Conservation (phyloP, 345 rosid species). For the Citrus reticulata region DNA sequence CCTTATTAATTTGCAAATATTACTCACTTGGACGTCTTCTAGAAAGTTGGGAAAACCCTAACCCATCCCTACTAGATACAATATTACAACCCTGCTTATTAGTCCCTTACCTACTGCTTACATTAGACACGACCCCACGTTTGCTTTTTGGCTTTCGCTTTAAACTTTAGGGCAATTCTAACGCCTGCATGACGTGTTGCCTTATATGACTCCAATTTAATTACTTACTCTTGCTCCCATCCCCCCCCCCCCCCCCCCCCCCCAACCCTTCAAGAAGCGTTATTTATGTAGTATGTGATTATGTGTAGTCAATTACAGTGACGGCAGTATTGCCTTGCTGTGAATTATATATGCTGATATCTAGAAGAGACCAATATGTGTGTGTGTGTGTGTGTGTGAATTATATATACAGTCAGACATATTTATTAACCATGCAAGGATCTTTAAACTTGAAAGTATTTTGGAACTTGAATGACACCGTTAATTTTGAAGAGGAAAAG, state of each 20-base stretch:
- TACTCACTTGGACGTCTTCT: conserved; percentile 12
- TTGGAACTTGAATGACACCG: neutral
- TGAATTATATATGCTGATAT: too few relatives aligned
- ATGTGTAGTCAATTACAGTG: too few relatives aligned
- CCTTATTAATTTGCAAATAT: neutral
- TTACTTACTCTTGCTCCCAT: neutral
- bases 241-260: too few relatives aligned
- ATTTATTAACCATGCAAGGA: too few relatives aligned
- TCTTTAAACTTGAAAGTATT: neutral
- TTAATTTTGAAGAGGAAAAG: neutral
- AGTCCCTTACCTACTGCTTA: neutral
- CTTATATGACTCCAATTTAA: neutral
- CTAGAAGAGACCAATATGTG: too few relatives aligned
- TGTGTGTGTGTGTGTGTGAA: too few relatives aligned
- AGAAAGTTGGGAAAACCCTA: conserved; percentile 2
- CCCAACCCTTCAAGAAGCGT: too few relatives aligned
- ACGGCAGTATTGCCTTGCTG: too few relatives aligned
- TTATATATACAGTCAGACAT: too few relatives aligned
- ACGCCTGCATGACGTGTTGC: conserved; percentile 15
- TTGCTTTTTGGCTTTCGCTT: neutral
- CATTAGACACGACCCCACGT: neutral
- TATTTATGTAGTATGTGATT: too few relatives aligned
- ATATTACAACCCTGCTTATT: neutral
- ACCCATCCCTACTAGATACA: neutral
- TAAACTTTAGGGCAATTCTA: conserved; percentile 12